Base-by-base conservation (phyloP, 176 grass and related monocot genomes). In the Chrysopogon serrulatus region DNA sequence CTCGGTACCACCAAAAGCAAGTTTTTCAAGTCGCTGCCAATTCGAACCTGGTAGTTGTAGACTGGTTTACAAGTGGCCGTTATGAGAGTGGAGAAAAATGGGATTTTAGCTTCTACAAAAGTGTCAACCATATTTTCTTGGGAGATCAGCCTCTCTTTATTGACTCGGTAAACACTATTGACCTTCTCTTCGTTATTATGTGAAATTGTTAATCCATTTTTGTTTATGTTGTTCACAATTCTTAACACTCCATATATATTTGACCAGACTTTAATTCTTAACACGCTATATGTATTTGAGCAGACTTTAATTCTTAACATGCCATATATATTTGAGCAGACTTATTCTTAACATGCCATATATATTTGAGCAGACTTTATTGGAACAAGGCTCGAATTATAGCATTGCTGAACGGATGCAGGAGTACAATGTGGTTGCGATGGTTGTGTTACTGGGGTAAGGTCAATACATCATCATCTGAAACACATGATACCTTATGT, bases 11-110 rank as follows among this genome's bases (percentile, higher is more conserved):
- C 64, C 93, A 95, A 81, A 93, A 90, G 75, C 93, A 98, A 85
- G 87, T 90, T 44, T 98, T 98, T 68, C 85, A 82, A 34, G 82
- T 95, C 21, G 61, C 86, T 80, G 31, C 63, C 24, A 31, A 88
- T 81, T 98, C 96, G 73, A 95, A 92, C 83, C 79, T 98, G 60
- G 89, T 95, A 30, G 2, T 98, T 71, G 93, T 98, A 24, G 96
- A 98, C 78, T 98, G 93, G 93, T 88, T 95, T 86, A 98, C 93
- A 35, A 95, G 96, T 75, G 96, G 96, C 1, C 93, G 93, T 21
- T 91, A 93, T 73, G 88, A 94, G 47, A 88, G 85, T 66, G 96
- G 96, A 84, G 93, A 95, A 86, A 88, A 78, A 81, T 95, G 96
- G 93, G 78, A 85, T 56, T 94, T 95, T 66, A 87, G 54, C 41